Base-by-base conservation (phyloP, 441 rosid genomes). In the Syzygium malaccense region DNA sequence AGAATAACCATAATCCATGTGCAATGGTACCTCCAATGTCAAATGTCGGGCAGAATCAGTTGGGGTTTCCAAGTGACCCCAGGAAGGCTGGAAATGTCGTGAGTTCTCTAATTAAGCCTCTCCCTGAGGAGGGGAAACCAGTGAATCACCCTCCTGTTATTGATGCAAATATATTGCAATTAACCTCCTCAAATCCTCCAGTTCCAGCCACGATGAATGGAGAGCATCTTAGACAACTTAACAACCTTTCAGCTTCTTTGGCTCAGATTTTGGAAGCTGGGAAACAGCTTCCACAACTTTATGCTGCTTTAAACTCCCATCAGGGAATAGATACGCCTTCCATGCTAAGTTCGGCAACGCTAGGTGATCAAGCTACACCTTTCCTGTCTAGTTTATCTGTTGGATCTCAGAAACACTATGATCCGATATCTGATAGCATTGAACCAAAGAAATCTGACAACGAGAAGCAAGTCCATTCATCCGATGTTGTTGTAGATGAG, bases 191-290 rank as follows among this genome's bases (percentile, higher is more conserved):
- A 71, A 86, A 89, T 87, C 91, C 92, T 57, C 88, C 89, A 33
- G 83, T 89, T 90, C 93, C 93, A 92, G 92, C 90, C 90, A 86
- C 85, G 91, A 96, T 92, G 87, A 94, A 94, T 88, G 91, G 91
- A 86, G 98, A 94, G 87, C 95, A 93, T 86, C 92, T 94, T 51
- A 92, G 91, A 88, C 94, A 95, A 89, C 93, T 96, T 89, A 93
- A 93, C 87, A 92, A 92, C 92, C 92, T 97, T 91, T 94, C 96
- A 79, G 97, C 96, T 86, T 95, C 99, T 91, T 92, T 98, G 90
- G 98, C 93, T 78, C 97, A 96, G 92, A 88, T 95, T 66, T 93
- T 96, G 87, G 99, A 94, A 86, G 95, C 95, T 49, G 94, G 96
- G 87, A 96, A 95, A 93, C 96, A 95, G 86, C 95, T 94, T 90